Base-by-base conservation (phyloP, 2,329 filamentous ascomycete species). In the Fusarium sp. region DNA sequence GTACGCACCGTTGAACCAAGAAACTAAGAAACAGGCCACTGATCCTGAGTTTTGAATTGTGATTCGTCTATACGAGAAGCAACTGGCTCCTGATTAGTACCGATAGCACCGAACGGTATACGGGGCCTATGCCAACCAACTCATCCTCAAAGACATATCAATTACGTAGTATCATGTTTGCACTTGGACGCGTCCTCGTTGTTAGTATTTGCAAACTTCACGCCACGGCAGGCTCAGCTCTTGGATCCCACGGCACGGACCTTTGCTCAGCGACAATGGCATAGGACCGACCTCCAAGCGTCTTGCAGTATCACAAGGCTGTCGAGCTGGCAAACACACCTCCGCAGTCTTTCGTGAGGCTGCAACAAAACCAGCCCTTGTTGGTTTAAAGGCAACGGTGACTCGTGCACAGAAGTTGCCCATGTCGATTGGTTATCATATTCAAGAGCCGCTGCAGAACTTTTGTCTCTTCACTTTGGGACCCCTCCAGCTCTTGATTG, bases 1-100 rank as follows among this genome's bases (percentile, higher is more conserved):
- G 33, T 51, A 37, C 34, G 33, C 49, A 57, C 41, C 41, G 40
- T 62, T 40, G 60, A 58, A 60, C 37, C 40, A 50, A 46, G 26
- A 46, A 41, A 62, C 42, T n/a, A 18, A 60, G 55, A 69, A 71
- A 69, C 52, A 63, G 46, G 64, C 55, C 71, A 69, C 45, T 50
- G 31, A 53, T 51, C 34, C 36, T 60, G 44, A 58, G 57, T 45
- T 53, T 69, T 65, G 65, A 67, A 69, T 60, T 30, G 45, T 49
- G 42, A 45, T 42, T 57, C 44, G 47, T 49, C 34, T 38, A 30
- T 13, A 18, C 26, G 26, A 44, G 23, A 63, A 33, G 44, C 42
- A 63, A 47, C 36, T 37, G n/a, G 33, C 38, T 62, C 30, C 46
- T 28, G 20, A 12, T 47, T 45, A 30, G 8, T 30, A 30, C 30